Evolutionary conservation across 306 rosid species (phyloP).

Genomic region (Prunus mongolica): DNA sequence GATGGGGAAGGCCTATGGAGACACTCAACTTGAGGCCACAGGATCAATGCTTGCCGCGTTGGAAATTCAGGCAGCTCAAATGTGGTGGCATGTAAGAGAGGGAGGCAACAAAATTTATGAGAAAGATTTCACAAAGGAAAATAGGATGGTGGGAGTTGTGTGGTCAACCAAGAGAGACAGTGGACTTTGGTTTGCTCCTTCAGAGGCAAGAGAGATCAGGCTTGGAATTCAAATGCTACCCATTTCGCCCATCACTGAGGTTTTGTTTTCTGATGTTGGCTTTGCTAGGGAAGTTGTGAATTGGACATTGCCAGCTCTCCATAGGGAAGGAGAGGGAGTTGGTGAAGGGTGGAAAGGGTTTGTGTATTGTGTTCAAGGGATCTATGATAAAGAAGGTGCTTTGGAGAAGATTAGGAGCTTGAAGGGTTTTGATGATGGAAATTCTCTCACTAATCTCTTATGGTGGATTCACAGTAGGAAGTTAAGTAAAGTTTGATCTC

Average conservation of each 20-base stretch:
- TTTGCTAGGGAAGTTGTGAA: slow-evolving; percentile 60
- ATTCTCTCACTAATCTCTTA: too few species aligned
- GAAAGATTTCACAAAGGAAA: slow-evolving; percentile 38
- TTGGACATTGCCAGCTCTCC: slow-evolving; percentile 46
- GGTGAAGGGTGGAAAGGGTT: slow-evolving; percentile 77
- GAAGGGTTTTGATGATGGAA: too few species aligned
- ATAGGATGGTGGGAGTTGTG: slow-evolving; percentile 44
- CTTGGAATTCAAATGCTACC: slow-evolving; percentile 69
- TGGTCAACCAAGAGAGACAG: slow-evolving; percentile 70
- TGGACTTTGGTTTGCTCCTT: slow-evolving; percentile 71
- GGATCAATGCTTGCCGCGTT: slow-evolving; percentile 55
- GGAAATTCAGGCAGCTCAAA: slow-evolving; percentile 40
- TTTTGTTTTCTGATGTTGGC: slow-evolving; percentile 38
- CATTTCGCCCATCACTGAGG: slow-evolving; percentile 52
- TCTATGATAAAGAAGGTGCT: too few species aligned
- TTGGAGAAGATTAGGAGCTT: too few species aligned
- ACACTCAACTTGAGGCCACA: slow-evolving; percentile 30
- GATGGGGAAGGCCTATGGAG: slow-evolving; percentile 62
- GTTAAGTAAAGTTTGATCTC: too few species aligned
- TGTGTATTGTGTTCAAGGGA: slow-evolving; percentile 3
- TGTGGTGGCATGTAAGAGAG: slow-evolving; percentile 42
- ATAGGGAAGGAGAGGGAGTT: slow-evolving; percentile 39
- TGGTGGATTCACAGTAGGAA: too few species aligned
- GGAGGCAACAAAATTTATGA: slow-evolving; percentile 32
- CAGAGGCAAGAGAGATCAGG: slow-evolving; percentile 50